These are phyloP conservation scores for Arachnopeziza araneosa DNA, from an alignment of 2,329 filamentous ascomycete genomes.

Conservation along the genomic window DNA sequence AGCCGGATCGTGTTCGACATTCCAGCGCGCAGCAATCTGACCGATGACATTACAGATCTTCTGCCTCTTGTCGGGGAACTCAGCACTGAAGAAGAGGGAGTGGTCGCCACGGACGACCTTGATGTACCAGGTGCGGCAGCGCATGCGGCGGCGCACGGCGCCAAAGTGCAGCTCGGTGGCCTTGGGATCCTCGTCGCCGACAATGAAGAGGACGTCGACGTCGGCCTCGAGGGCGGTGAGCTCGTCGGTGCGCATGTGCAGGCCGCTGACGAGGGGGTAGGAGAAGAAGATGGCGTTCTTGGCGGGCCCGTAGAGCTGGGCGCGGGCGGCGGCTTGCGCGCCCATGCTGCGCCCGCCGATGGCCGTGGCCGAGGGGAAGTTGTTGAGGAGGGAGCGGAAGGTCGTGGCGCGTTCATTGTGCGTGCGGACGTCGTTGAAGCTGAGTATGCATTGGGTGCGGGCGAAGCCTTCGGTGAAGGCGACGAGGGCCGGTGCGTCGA, in stretches of 20 bases:
- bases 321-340: not conserved
- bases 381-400: not conserved
- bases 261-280: not conserved
- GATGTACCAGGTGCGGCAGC: slow-evolving; percentile 2
- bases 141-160: not conserved
- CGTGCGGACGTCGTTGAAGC: not conserved
- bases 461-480: slow-evolving; percentile 3
- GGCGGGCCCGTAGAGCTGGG: not conserved
- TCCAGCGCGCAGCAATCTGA: slow-evolving; percentile 4
- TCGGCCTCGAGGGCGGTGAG: not conserved
- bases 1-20: not conserved
- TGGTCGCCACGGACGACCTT: not conserved
- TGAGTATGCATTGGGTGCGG: slow-evolving; percentile 1
- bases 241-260: not conserved
- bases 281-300: slow-evolving; percentile 1
- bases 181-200: not conserved
- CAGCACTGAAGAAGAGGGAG: not conserved
- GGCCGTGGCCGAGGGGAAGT: not conserved
- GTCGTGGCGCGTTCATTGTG: not conserved
- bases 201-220: slow-evolving; percentile 4
- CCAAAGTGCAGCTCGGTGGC: not conserved
- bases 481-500: not conserved
- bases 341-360: slow-evolving; percentile 3
- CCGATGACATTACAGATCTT: slow-evolving; percentile 3
- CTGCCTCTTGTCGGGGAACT: not conserved